phyloP scores from a whole-genome alignment of 306 rosid genomes.

The Alnus rubra region DNA sequence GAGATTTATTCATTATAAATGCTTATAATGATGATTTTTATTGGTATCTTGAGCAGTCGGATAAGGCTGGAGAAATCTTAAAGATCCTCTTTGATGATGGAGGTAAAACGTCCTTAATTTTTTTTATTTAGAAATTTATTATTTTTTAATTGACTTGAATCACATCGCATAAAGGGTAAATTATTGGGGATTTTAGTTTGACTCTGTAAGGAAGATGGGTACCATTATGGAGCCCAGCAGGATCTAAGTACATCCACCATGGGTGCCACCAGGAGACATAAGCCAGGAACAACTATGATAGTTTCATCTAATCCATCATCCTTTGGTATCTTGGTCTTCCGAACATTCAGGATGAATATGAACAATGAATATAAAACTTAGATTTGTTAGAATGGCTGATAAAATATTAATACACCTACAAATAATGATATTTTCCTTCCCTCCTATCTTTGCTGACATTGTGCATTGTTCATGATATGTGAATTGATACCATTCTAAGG shows the following conservation, averaged over 20 bases:
- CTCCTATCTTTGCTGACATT: not conserved
- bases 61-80: slow-evolving; percentile 85
- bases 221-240: not conserved
- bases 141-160: not conserved
- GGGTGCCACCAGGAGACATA: not conserved
- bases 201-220: not conserved
- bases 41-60: slow-evolving; percentile 69
- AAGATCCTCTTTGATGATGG: slow-evolving; percentile 86
- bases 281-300: not conserved
- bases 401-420: not conserved
- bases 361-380: not conserved
- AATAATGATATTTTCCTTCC: not conserved
- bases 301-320: not conserved
- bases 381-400: not conserved
- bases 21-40: slow-evolving; percentile 35
- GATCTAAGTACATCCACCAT: not conserved
- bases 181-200: not conserved
- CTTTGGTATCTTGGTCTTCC: not conserved
- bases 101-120: slow-evolving; percentile 55
- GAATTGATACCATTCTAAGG: slow-evolving; percentile 4
- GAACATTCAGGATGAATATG: not conserved
- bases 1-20: slow-evolving; percentile 14
- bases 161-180: slow-evolving; percentile 7
- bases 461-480: not conserved
- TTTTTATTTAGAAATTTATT: not conserved